Base-by-base conservation (phyloP, 257 asterid species). In the Phtheirospermum japonicum region DNA sequence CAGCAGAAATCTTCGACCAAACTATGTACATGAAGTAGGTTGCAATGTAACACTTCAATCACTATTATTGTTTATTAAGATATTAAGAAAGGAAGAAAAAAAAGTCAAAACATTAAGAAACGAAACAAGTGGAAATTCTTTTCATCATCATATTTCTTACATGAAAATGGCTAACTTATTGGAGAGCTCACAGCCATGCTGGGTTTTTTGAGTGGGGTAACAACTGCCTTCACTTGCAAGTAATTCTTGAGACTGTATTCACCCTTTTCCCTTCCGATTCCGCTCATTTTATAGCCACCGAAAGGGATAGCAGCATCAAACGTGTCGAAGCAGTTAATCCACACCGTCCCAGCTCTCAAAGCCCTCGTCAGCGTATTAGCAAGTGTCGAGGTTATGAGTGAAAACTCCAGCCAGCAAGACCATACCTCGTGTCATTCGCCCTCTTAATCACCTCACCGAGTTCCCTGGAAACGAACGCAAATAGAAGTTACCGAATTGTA, bases 241-340 rank as follows among this genome's bases (percentile, higher is more conserved):
- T 92, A 89, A 56, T 82, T 89, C 83, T 80, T 89, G 67, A 89
- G 89, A 73, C 95, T 76, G 79, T 89, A 92, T 66, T 83, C 94
- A 11, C 97, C 95, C 77, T 86, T 92, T 52, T 92, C 96, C 79
- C 99, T 77, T 32, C 99, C 99, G 2, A 82, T 81, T 13, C 99
- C 97, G 42, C 96, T 93, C 97, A 86, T 86, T 80, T 93, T 93
- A 68, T 93, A 93, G 12, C 97, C 99, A 57, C 97, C 99, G 40
- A 87, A 87, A 23, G 99, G 99, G 42, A 93, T 93, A 13, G 97
- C 69, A 42, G 97, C 99, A 71, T 93, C 97, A 52, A 93, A 93
- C 1, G 63, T 74, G 63, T 93, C 95, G 16, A 80, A 93, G 74
- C 86, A 79, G 57, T 93, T 93, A 14, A 87, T 80, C 95, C 92